Evolutionary conservation across 108 stramenopile genomes (phyloP).

Genomic region (Pseudonitzschia multiseries): DNA sequence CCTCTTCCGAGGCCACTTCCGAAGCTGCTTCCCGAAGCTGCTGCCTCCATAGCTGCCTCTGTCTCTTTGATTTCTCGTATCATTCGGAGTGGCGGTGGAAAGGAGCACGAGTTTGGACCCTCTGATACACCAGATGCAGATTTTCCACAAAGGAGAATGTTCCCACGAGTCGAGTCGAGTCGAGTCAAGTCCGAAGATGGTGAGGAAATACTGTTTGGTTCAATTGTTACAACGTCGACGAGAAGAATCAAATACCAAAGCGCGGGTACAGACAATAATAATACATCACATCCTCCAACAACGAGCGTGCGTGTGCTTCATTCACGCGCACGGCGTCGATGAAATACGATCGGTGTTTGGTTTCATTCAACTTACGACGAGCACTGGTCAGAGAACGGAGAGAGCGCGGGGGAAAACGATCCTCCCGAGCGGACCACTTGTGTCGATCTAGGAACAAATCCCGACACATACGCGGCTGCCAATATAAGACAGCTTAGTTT

Average conservation of each 20-base stretch:
- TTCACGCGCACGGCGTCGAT: too few relatives aligned
- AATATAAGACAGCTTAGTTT: conserved; percentile 3
- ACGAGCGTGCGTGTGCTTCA: too few relatives aligned
- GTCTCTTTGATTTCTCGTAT: conserved; percentile 2
- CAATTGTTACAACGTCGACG: background rate
- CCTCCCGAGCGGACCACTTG: background rate
- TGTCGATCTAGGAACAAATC: conserved; percentile 11
- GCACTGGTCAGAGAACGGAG: background rate
- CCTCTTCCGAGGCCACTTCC: conserved; percentile 7
- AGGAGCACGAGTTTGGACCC: conserved; percentile 4
- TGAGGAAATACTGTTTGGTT: too few relatives aligned
- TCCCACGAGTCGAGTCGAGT: too few relatives aligned
- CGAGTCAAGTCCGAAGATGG: background rate
- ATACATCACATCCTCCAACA: too few relatives aligned
- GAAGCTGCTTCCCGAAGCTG: background rate
- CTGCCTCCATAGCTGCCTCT: background rate
- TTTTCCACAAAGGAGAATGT: background rate
- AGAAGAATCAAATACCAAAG: background rate
- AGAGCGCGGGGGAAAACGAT: too few relatives aligned
- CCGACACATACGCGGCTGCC: conserved; percentile 1
- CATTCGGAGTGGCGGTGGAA: conserved; percentile 19
- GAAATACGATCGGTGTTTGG: too few relatives aligned
- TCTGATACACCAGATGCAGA: background rate
- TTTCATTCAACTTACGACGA: background rate
- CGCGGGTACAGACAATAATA: too few relatives aligned